Base-by-base conservation (phyloP, 108 stramenopile genomes). In the Tribonema minus region DNA sequence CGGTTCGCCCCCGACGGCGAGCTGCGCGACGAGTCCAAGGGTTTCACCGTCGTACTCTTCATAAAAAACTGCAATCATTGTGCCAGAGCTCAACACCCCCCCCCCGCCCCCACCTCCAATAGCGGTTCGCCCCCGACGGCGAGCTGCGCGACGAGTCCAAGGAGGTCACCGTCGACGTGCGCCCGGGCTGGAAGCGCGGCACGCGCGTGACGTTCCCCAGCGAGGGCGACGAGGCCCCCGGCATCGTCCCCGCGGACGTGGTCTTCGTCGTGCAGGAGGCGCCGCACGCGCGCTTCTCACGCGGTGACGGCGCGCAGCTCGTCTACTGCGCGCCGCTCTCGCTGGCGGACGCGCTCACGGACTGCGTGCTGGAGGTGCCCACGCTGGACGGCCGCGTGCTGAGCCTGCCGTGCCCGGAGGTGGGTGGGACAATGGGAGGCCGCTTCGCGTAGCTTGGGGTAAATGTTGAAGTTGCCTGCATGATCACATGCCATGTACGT, bases 201-300 rank as follows among this genome's bases (percentile, higher is more conserved):
- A 90, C 95, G 37, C 93, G 90, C 70, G 89, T 99, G 80, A 91
- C 92, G 7, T 96, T 99, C 67, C 76, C 87, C 23, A 88, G 89
- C 20, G 96, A 95, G 93, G 94, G 92, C 2, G 96, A 97, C 68
- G 96, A 99, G 86, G 88, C 81, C 3, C 94, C 96, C 4, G 92
- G 92, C 32, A 84, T 90, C 66, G 90, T 96, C 54, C 85, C 96
- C 5, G 94, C 95, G 4, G 96, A 99, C 86, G 85, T 99, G 58
- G 90, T 97, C 79, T 96, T 99, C 62, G 89, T 99, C 61, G 81
- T 99, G 30, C 90, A 93, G 76, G 93, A 96, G 76, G 92, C 61
- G 37, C 71, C 71, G 37, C 95, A 97, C 79, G 87, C 84, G 9
- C 67, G 89, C 69, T 98, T 96, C 85, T 91, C 91, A 62, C 88